Base-by-base conservation (phyloP, 768 basidiomycete species). In the Tricholomella constricta region DNA sequence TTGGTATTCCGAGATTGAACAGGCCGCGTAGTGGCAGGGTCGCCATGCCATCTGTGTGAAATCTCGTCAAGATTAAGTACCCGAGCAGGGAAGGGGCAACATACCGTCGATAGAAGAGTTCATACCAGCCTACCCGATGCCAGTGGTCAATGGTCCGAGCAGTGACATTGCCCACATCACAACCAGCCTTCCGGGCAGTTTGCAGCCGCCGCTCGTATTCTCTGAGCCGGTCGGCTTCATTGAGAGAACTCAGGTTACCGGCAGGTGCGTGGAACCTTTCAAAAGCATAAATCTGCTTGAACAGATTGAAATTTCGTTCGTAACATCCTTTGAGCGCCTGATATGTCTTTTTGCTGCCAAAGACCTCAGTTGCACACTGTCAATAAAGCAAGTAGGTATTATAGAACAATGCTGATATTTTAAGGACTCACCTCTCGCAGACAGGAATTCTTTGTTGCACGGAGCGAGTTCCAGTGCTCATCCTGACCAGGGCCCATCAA, bases 291-390 rank as follows among this genome's bases (percentile, higher is more conserved):
- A 91, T 88, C 66, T 91, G 88, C 68, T 88, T 90, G 78, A 90
- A 91, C 14, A 89, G 71, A 59, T 89, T 90, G 59, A 91, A 88
- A 59, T 90, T 91, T 62, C 89, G 87, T 64, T 91, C 88, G 57
- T 89, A 91, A 62, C 89, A 91, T 19, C 89, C 88, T 70, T 91
- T 91, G 50, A 91, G 77, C 1, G 89, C 89, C 63, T 90, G 88
- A 56, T 89, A 91, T 12, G 88, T 88, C 67, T 91, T 91, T 69
- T 88, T 87, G 46, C 81, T 79, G 3, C 78, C 83, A 58, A 89
- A 91, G 6, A 91, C 83, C 51, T 88, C 81, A 22, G 70, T 55
- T 0, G 89, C 84, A 61, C 88, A 90, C 89, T 91, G 60, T 15
- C 58, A 14, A 29, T 32, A 53, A 46, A 20, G 35, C 51, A 61